A percentile compares a stretch with the other conserved stretches of the same genome.
phyloP scores from a whole-genome alignment of 2,329 filamentous ascomycete genomes.

The Aspergillus sp. region DNA sequence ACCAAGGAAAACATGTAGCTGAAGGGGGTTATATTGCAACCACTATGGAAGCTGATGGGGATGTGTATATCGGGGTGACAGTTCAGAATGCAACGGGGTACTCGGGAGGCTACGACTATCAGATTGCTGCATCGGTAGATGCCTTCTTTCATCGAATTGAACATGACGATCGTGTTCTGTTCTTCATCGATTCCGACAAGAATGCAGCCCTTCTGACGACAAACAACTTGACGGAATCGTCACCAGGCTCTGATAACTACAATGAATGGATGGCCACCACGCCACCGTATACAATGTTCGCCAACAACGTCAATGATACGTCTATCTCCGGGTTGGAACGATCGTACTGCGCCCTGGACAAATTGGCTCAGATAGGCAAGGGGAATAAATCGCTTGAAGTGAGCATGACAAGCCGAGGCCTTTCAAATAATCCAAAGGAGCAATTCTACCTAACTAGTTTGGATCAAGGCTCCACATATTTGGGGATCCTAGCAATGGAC shows the following conservation, averaged over 20 bases:
- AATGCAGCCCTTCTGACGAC: constrained; percentile 75
- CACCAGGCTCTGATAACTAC: constrained; percentile 45
- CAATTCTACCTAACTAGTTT: constrained; percentile 81
- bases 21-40: constrained; percentile 66
- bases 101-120: constrained; percentile 67
- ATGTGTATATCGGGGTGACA: constrained; percentile 72
- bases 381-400: constrained; percentile 56
- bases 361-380: constrained; percentile 59
- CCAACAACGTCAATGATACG: constrained; percentile 55
- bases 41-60: constrained; percentile 55
- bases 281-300: constrained; percentile 74
- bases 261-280: constrained; percentile 54
- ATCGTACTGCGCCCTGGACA: constrained; percentile 77
- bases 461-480: constrained; percentile 66
- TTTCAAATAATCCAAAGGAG: constrained; percentile 68
- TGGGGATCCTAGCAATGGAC: constrained; percentile 65
- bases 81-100: constrained; percentile 64
- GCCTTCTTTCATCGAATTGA: constrained; percentile 64
- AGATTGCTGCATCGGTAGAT: constrained; percentile 79
- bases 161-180: constrained; percentile 53
- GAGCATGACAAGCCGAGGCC: constrained; percentile 64
- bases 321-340: constrained; percentile 65
- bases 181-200: constrained; percentile 81
- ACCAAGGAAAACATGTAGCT: constrained; percentile 48
- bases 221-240: constrained; percentile 55